phyloP scores from a whole-genome alignment of 23 red algal species.

The Gracilaria gracilis region DNA sequence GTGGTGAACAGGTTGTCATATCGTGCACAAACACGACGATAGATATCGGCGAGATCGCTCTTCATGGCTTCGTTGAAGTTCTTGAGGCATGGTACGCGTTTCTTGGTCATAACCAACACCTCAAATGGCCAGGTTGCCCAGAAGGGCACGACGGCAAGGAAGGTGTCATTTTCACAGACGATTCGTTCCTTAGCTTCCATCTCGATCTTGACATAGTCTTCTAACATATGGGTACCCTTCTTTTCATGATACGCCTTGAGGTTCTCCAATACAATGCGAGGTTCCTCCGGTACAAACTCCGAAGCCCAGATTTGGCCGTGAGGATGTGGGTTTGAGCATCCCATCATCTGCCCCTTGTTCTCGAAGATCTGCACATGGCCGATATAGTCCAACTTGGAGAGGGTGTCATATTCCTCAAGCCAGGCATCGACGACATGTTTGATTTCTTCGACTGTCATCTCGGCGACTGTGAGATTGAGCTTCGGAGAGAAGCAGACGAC shows the following conservation, averaged over 20 bases:
- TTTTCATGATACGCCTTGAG: conserved; percentile 59
- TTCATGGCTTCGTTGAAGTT: conserved; percentile 74
- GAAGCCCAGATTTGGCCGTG: conserved; percentile 97
- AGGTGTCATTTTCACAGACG: conserved; percentile 86
- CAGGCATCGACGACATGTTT: conserved; percentile 84
- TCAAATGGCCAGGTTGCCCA: conserved; percentile 99
- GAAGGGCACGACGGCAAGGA: conserved; percentile 94
- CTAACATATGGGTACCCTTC: conserved; percentile 76
- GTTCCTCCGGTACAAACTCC: conserved; percentile 89
- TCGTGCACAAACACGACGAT: conserved; percentile 83
- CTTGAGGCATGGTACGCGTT: conserved; percentile 51
- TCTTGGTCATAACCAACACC: conserved; percentile 75
- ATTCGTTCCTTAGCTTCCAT: conserved; percentile 77
- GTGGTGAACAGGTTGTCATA: conserved; percentile 98
- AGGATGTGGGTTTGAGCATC: conserved; percentile 97
- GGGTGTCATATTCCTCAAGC: conserved; percentile 77
- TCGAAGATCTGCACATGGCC: conserved; percentile 97
- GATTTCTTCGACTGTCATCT: conserved; percentile 86
- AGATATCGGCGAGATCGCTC: conserved; percentile 87
- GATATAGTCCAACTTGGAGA: conserved; percentile 78
- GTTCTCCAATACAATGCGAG: conserved; percentile 70
- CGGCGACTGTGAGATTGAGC: conserved; percentile 92
- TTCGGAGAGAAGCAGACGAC: conserved; percentile 98
- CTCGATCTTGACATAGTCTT: conserved; percentile 85
- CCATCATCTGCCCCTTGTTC: conserved; percentile 98